Evolutionary conservation across 2,329 filamentous ascomycete species (phyloP).

Genomic region (Fusarium subtropicale): DNA sequence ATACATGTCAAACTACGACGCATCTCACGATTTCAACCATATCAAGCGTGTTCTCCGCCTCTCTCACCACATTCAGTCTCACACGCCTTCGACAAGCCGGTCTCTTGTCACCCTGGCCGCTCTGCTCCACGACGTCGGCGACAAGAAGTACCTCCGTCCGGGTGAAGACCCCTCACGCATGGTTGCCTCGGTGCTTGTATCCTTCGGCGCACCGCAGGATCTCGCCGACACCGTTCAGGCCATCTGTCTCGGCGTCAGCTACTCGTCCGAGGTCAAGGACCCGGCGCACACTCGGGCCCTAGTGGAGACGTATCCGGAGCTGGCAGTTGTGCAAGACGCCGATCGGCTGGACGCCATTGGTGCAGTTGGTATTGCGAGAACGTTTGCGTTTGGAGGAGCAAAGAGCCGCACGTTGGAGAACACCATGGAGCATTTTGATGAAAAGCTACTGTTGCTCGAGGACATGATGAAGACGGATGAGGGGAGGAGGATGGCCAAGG

Average conservation of each 20-base stretch:
- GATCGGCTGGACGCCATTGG: constrained; percentile 93
- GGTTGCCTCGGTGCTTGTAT: constrained; percentile 66
- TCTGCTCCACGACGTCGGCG: constrained; percentile 88
- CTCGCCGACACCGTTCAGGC: constrained; percentile 76
- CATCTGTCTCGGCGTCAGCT: constrained; percentile 82
- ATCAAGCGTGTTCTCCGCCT: constrained; percentile 83
- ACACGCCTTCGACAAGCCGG: constrained; percentile 55
- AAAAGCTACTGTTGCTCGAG: constrained; percentile 76
- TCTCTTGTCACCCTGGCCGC: constrained; percentile 75
- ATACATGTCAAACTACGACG: constrained; percentile 84
- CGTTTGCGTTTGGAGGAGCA: constrained; percentile 73
- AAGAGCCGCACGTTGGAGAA: constrained; percentile 69
- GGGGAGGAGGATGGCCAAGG: constrained; percentile 64
- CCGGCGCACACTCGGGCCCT: constrained; percentile 69
- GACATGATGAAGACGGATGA: constrained; percentile 72
- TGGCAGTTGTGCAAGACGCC: constrained; percentile 88
- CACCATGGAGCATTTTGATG: constrained; percentile 79
- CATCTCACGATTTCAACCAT: constrained; percentile 89
- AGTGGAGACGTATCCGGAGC: constrained; percentile 70
- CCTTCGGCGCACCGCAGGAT: constrained; percentile 64
- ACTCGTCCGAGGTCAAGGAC: constrained; percentile 77
- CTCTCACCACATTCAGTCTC: constrained; percentile 71
- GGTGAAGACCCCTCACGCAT: constrained; percentile 68
- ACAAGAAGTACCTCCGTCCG: constrained; percentile 79
- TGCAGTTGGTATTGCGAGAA: constrained; percentile 83